Evolutionary conservation across 148 eudicot species (phyloP).

Genomic region (Chenopodium berlandieri): DNA sequence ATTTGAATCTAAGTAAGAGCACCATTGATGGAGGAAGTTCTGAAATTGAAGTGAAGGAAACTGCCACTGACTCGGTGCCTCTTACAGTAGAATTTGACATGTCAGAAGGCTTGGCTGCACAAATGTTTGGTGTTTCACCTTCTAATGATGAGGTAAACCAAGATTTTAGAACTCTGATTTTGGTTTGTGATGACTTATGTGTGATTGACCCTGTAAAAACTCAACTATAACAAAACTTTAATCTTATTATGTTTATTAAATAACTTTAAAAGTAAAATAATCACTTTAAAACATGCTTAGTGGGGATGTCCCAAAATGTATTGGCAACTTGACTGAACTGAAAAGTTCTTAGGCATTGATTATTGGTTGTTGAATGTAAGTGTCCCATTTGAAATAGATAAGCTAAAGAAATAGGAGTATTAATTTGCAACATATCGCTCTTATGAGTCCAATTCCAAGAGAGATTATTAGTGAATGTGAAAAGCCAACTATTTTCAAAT

Average conservation of each 20-base stretch:
- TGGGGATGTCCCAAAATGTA: no score
- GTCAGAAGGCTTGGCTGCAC: constrained; percentile 74
- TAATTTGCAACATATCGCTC: no score
- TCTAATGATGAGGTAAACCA: constrained; percentile 60
- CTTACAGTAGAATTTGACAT: constrained; percentile 62
- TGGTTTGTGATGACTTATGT: background rate
- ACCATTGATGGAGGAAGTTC: constrained; percentile 8
- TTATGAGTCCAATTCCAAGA: no score
- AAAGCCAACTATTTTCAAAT: no score
- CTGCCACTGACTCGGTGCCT: constrained; percentile 21
- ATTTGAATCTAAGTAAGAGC: constrained; percentile 13
- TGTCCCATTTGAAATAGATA: no score
- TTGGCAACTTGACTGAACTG: no score
- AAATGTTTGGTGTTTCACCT: constrained; percentile 72
- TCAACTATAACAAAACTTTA: background rate
- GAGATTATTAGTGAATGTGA: no score
- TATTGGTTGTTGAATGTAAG: no score
- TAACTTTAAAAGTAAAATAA: no score
- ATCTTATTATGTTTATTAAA: background rate
- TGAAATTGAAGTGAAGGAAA: constrained; percentile 24
- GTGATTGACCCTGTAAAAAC: background rate
- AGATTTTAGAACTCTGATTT: background rate
- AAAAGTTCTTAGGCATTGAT: no score
- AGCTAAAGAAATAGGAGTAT: no score
- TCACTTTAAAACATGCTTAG: no score